Evolutionary conservation across 73 alveolate species (phyloP), one percentile per base, ranked within the genome.

Genomic region (Paramecium sexaurelia): DNA sequence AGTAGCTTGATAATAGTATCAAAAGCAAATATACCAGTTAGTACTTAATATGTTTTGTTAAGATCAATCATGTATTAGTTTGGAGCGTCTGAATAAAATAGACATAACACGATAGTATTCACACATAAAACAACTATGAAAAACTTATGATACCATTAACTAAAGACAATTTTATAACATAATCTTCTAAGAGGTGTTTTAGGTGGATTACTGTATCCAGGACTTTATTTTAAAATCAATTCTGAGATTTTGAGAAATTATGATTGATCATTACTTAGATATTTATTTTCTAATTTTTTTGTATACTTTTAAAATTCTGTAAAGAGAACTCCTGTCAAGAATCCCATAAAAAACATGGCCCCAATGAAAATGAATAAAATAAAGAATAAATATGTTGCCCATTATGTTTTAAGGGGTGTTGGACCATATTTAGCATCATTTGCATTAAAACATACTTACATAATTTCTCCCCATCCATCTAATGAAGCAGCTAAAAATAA

Each of bases 291-390:
- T 24, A 78, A 8, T 43, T 78, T 3, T 78, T 78, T 78, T 20
- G 90, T 78, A 40, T 41, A 78, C 32, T 78, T 78, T 78, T 39
- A 41, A 35, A 78, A 78, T 8, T 78, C 90, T n/a, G 90, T 45
- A 45, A 78, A 78, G 0, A 78, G 43, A 17, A 78, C 73, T 6
- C 90, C 90, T 10, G 68, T 39, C 1, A 78, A 27, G 29, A 78
- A 78, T 45, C 90, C 90, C 90, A 78, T 78, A 20, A 78, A 78
- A 40, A 78, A 78, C 68, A 78, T 41, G 5, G 90, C 90, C 19
- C 90, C 90, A 78, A 78, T 78, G 27, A 78, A 78, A 3, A 78
- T 78, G 41, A 78, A 78, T 19, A 78, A 78, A n/a, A 78, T 78
- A 45, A 41, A 78, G 55, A 78, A 78, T 24, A 78, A 32, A 78